Base-by-base conservation (phyloP, 2,329 filamentous ascomycete species). In the Penicillium sp. region DNA sequence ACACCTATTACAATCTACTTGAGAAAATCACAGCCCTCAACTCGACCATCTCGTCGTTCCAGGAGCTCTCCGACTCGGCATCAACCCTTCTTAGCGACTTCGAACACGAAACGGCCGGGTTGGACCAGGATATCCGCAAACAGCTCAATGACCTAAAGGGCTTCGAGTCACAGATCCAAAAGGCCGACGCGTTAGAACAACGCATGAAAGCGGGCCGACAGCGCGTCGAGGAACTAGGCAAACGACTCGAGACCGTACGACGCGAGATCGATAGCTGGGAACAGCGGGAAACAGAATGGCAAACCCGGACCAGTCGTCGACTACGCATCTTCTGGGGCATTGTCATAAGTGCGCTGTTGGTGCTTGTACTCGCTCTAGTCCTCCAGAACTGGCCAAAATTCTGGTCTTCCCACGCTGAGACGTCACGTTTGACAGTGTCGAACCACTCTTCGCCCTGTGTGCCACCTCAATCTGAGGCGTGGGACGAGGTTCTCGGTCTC, bases 1-100 rank as follows among this genome's bases (percentile, higher is more conserved):
- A 78, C 60, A 77, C 77, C 1, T 81, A 80, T 61, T 80, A 80
- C 63, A 78, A 75, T 52, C 68, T 80, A 0, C 69, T 81, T 11
- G 76, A 79, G 57, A 77, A 76, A 48, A 63, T 78, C 36, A 73
- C 76, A 9, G 68, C 68, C 5, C 67, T 81, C 9, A 71, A 75
- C 48, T 66, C 71, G 9, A 74, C 73, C 0, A 74, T 80, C n/a
- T 61, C 65, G 5, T 72, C 70, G 6, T 77, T 80, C 55, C 73
- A 78, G 41, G 70, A 72, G 27, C 71, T 79, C 4, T 68, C 70
- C 5, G 70, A 70, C 36, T 73, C 76, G 9, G 73, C 71, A 7
- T 61, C 68, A 4, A 62, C 66, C 15, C 65, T 79, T 4, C 70
- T 74, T n/a, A 62, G 62, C 6, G 71, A 75, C 46, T 76, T 79